A percentile compares a stretch with the other conserved stretches of the same genome.
phyloP scores from a whole-genome alignment of 2,329 filamentous ascomycete species.

The Rhynchosporium secalis region DNA sequence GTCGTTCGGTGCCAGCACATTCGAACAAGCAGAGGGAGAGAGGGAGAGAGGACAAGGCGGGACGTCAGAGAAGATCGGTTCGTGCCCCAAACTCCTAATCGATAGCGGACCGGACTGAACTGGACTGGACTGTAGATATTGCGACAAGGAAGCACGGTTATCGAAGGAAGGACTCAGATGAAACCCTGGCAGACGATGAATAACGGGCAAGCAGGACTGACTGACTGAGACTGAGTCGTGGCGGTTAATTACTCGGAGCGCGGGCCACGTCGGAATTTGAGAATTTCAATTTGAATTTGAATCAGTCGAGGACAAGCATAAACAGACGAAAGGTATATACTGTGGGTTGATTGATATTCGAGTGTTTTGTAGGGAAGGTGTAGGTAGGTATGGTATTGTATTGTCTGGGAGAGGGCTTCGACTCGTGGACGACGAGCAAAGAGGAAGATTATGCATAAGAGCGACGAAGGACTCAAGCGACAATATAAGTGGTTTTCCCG shows the following conservation, averaged over 20 bases:
- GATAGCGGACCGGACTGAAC: no score
- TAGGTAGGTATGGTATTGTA: background rate
- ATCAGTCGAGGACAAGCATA: background rate
- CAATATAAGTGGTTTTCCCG: background rate
- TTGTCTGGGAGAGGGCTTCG: background rate
- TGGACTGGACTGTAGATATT: constrained; percentile 6
- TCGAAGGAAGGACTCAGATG: constrained; percentile 5
- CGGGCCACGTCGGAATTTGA: constrained; percentile 2
- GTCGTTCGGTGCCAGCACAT: constrained; percentile 26
- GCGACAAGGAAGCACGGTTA: constrained; percentile 2
- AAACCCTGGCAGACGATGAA: constrained; percentile 5
- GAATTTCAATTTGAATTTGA: background rate
- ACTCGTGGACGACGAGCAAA: background rate
- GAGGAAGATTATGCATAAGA: background rate
- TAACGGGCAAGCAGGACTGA: background rate
- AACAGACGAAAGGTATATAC: constrained; percentile 3
- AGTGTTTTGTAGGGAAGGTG: background rate
- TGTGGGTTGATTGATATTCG: background rate
- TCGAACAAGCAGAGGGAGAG: constrained; percentile 13
- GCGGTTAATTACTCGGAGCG: background rate
- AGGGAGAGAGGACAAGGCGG: background rate
- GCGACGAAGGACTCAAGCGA: background rate
- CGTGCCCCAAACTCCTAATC: constrained; percentile 9
- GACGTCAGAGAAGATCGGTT: background rate
- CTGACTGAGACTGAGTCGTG: constrained; percentile 9